phyloP scores from a whole-genome alignment of 2,329 filamentous ascomycete species.

The Metarhizium brunneum region DNA sequence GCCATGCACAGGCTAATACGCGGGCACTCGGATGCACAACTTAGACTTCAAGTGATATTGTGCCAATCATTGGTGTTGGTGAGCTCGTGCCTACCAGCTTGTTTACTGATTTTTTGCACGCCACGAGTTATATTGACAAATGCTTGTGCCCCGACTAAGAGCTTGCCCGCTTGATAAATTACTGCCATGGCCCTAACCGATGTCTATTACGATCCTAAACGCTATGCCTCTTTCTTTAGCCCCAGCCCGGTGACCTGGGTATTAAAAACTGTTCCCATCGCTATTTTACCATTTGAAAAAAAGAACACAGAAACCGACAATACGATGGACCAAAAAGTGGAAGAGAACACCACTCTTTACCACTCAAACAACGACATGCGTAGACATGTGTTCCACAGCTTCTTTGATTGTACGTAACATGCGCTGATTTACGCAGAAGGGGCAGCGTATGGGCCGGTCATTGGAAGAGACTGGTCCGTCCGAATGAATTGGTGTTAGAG shows the following conservation, averaged over 20 bases:
- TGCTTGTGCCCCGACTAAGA: conserved; percentile 3
- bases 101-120: too few species aligned
- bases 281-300: not conserved
- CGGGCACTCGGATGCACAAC: too few species aligned
- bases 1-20: not conserved
- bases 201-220: not conserved
- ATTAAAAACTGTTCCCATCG: not conserved
- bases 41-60: not conserved
- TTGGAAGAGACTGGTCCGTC: conserved; percentile 34
- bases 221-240: not conserved
- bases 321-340: not conserved
- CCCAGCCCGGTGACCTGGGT: not conserved
- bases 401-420: conserved; percentile 53
- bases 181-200: not conserved
- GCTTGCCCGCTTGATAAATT: not conserved
- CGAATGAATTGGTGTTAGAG: conserved; percentile 45
- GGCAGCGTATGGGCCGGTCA: conserved; percentile 45
- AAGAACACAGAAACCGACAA: not conserved
- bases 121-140: not conserved
- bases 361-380: conserved; percentile 45
- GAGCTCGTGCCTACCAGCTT: not conserved
- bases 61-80: not conserved
- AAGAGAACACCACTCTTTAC: not conserved
- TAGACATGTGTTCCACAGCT: conserved; percentile 53
- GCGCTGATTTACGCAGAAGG: conserved; percentile 52